phyloP scores from a whole-genome alignment of 495 filamentous ascomycete genomes.

The Penicillium verhagenii region DNA sequence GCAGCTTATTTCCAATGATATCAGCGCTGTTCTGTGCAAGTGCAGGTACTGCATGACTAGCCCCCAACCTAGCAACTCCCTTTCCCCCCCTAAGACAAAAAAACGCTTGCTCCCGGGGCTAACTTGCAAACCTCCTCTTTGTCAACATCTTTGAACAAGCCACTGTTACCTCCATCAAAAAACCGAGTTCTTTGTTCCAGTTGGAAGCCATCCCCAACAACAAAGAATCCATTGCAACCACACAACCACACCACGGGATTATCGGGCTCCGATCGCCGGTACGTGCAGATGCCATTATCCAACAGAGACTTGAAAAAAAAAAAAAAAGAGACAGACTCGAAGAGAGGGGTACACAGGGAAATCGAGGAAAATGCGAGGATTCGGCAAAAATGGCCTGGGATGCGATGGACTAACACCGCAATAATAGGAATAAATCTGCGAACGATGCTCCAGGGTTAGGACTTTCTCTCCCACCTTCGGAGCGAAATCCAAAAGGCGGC shows the following conservation, averaged over 20 bases:
- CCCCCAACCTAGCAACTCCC: not conserved
- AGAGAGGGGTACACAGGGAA: too few relatives aligned
- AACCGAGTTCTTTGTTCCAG: not conserved
- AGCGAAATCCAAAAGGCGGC: not conserved
- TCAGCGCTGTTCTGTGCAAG: not conserved
- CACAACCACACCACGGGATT: not conserved
- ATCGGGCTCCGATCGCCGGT: not conserved
- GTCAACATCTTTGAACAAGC: not conserved
- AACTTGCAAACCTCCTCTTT: not conserved
- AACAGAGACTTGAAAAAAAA: not conserved
- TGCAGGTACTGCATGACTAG: not conserved
- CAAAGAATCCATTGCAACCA: not conserved
- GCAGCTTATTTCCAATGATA: not conserved
- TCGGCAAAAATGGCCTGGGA: not conserved
- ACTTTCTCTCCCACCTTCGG: not conserved
- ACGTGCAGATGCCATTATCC: not conserved
- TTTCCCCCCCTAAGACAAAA: not conserved
- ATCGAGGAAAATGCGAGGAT: not conserved
- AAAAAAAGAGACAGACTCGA: not conserved
- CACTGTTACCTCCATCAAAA: not conserved
- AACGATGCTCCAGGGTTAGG: not conserved
- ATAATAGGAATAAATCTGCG: not conserved
- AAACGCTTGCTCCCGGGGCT: not conserved
- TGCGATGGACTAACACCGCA: not conserved
- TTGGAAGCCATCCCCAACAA: not conserved